These are phyloP conservation scores for Oleoguttula mirabilis DNA, from an alignment of 495 filamentous ascomycete genomes.

Conservation along the genomic window DNA sequence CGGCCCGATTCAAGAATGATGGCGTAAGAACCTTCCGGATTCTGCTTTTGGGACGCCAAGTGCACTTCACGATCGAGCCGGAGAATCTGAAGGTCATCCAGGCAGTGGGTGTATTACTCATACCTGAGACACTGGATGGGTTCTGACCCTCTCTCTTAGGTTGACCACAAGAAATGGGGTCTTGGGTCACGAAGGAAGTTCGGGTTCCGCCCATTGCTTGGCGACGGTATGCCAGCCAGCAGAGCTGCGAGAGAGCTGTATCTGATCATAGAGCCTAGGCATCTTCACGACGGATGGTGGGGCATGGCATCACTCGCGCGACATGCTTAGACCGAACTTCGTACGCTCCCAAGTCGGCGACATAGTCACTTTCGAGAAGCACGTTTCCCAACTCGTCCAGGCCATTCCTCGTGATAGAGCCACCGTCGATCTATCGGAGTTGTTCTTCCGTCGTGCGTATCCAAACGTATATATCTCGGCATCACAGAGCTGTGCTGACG, in stretches of 20 bases:
- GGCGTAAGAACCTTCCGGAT: conserved; percentile 19
- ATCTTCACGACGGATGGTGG: conserved; percentile 60
- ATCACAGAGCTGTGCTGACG: too few relatives aligned
- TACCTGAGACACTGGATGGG: too few relatives aligned
- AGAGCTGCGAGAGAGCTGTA: neutral
- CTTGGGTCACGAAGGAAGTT: conserved; percentile 38
- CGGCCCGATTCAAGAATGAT: conserved; percentile 19
- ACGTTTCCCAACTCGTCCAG: conserved; percentile 41
- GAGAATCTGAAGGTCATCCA: conserved; percentile 54
- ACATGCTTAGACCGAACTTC: conserved; percentile 54
- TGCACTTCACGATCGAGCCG: conserved; percentile 45
- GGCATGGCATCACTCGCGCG: conserved; percentile 52
- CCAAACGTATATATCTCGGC: too few relatives aligned
- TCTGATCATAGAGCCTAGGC: conserved; percentile 31
- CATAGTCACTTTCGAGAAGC: conserved; percentile 46
- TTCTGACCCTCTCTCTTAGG: too few relatives aligned
- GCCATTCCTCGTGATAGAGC: conserved; percentile 37
- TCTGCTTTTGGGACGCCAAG: conserved; percentile 9
- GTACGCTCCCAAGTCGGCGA: conserved; percentile 47
- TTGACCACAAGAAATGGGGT: conserved; percentile 48
- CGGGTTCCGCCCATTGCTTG: conserved; percentile 45
- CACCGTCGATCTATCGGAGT: conserved; percentile 49
- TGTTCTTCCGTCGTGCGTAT: conserved; percentile 54
- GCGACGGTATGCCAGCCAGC: conserved; percentile 21
- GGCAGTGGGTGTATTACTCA: too few relatives aligned